A percentile compares a stretch with the other conserved stretches of the same genome.
These are phyloP conservation scores for Psilocybe sp. DNA, from an alignment of 768 basidiomycete genomes.

Conservation along the genomic window DNA sequence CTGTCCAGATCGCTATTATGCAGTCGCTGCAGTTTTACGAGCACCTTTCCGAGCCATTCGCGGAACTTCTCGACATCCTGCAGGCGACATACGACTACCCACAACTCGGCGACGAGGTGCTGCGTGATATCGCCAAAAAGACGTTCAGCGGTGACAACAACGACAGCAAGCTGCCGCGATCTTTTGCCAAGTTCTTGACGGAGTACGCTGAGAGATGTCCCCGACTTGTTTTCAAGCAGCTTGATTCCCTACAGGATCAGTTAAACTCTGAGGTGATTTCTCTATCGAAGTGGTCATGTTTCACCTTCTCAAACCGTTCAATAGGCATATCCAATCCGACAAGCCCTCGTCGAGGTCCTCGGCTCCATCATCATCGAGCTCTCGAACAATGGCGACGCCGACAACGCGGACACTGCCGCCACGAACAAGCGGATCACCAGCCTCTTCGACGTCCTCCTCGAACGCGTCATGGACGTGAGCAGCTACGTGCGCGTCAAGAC, in stretches of 20 bases:
- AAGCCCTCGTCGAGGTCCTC: constrained; percentile 89
- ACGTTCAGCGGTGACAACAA: constrained; percentile 58
- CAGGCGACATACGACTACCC: constrained; percentile 85
- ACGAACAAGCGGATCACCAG: constrained; percentile 68
- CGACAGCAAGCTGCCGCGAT: constrained; percentile 84
- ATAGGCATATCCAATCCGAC: constrained; percentile 94
- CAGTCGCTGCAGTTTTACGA: constrained; percentile 93
- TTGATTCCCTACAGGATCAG: constrained; percentile 79
- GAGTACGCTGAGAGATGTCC: constrained; percentile 79
- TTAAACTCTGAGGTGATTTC: constrained; percentile 81
- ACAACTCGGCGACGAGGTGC: constrained; percentile 87
- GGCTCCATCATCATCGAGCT: constrained; percentile 84
- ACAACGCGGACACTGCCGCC: constrained; percentile 43
- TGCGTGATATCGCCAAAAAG: constrained; percentile 83
- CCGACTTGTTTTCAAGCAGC: constrained; percentile 82
- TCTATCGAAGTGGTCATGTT: not conserved
- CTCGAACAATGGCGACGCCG: constrained; percentile 48
- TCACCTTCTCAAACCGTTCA: not conserved
- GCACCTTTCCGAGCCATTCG: constrained; percentile 92
- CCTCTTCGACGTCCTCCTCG: constrained; percentile 80
- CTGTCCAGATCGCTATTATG: constrained; percentile 87
- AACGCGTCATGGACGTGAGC: constrained; percentile 84
- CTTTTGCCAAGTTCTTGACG: constrained; percentile 82
- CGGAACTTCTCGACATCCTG: constrained; percentile 79
- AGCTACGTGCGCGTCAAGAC: constrained; percentile 93